These are phyloP conservation scores for Leptographium radiaticola DNA, from an alignment of 2,329 filamentous ascomycete species.

Conservation along the genomic window DNA sequence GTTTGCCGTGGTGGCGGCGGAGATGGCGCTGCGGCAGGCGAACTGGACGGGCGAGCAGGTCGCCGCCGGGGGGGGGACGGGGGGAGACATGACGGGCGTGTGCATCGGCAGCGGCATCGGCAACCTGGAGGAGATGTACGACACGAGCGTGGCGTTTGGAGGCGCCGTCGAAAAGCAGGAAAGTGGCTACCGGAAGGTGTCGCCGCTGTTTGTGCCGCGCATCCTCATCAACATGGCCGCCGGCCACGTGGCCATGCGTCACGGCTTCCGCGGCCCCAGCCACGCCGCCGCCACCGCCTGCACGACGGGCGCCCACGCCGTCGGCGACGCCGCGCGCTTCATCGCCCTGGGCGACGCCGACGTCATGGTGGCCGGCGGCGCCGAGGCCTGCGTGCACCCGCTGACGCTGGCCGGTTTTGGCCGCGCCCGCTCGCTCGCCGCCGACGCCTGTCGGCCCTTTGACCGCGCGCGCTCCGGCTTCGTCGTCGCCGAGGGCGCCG, in stretches of 20 bases:
- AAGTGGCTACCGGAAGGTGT: slow-evolving; percentile 74
- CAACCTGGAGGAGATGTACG: slow-evolving; percentile 81
- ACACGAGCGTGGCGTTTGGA: slow-evolving; percentile 65
- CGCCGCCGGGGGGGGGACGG: slow-evolving; percentile 46
- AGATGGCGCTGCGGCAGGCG: slow-evolving; percentile 77
- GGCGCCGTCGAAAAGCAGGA: slow-evolving; percentile 26
- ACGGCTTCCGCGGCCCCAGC: slow-evolving; percentile 82
- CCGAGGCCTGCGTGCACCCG: slow-evolving; percentile 92
- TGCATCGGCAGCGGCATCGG: slow-evolving; percentile 93
- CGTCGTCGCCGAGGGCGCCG: slow-evolving; percentile 85
- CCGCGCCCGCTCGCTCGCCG: slow-evolving; percentile 67
- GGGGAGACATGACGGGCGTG: slow-evolving; percentile 67
- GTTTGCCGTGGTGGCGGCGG: slow-evolving; percentile 75
- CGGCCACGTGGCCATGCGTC: slow-evolving; percentile 86
- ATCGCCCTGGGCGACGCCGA: slow-evolving; percentile 85
- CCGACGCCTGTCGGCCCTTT: slow-evolving; percentile 71
- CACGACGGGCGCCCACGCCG: slow-evolving; percentile 87
- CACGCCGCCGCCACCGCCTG: slow-evolving; percentile 90
- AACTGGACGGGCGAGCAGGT: slow-evolving; percentile 45
- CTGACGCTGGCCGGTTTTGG: slow-evolving; percentile 87
- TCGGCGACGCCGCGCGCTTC: slow-evolving; percentile 87
- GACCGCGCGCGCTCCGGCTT: slow-evolving; percentile 71
- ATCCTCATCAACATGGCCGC: slow-evolving; percentile 91
- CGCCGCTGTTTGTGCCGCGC: slow-evolving; percentile 83
- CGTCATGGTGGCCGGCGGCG: slow-evolving; percentile 91